Conservation (phyloP, 2,329 filamentous ascomycete species). For the Endocalyx cinctus region DNA sequence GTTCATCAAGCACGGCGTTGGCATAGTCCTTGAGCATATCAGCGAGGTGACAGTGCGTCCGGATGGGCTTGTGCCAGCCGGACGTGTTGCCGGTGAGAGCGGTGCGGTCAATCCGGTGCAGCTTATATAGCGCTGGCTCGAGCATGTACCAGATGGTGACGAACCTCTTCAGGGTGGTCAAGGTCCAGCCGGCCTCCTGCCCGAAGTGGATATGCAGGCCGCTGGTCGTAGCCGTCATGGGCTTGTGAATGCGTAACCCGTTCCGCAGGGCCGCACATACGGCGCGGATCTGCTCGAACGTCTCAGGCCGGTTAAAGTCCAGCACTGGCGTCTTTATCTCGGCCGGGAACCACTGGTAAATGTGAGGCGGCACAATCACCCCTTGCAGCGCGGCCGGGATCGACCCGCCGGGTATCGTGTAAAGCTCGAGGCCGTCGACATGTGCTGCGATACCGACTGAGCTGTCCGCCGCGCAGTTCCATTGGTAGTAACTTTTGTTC, state of each 20-base stretch:
- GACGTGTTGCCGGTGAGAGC: too few relatives aligned
- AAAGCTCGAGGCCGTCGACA: too few relatives aligned
- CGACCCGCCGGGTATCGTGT: too few relatives aligned
- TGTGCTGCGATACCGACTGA: too few relatives aligned
- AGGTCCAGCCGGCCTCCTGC: constrained; percentile 13
- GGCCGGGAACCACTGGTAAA: constrained; percentile 14
- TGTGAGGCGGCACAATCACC: not conserved
- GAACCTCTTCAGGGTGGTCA: constrained; percentile 19
- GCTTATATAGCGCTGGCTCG: constrained; percentile 8
- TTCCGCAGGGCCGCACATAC: constrained; percentile 12
- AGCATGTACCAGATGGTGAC: constrained; percentile 13
- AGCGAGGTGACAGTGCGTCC: not conserved
- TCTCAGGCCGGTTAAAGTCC: constrained; percentile 10
- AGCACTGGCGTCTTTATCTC: constrained; percentile 15
- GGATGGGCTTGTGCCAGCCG: not conserved
- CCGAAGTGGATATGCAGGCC: constrained; percentile 20
- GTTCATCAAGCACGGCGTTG: too few relatives aligned
- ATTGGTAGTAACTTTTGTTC: too few relatives aligned
- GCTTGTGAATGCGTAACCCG: constrained; percentile 18
- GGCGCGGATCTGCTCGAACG: constrained; percentile 2
- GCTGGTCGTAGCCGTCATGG: not conserved
- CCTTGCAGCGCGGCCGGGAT: too few relatives aligned
- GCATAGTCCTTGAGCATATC: too few relatives aligned
- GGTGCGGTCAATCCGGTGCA: constrained; percentile 16
- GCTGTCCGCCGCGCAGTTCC: too few relatives aligned